Evolutionary conservation across 495 filamentous ascomycete genomes (phyloP), one percentile per base, ranked within the genome.

Genomic region (Hypoxylon rickii): DNA sequence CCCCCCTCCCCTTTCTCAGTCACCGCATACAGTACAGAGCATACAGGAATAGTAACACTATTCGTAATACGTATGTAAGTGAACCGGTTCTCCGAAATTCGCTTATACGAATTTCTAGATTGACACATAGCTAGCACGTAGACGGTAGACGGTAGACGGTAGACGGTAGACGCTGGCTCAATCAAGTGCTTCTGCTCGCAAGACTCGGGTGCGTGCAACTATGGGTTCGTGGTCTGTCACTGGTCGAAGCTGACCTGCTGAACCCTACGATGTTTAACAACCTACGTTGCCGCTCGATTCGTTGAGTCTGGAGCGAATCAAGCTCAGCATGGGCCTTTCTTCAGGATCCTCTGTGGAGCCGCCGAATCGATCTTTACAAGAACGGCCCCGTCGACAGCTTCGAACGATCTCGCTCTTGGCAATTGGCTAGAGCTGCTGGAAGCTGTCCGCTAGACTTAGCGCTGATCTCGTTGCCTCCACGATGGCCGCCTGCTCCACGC

Each of bases 351-450:
- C 16, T 48, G 48, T 63, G 52, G 59, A 63, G 53, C 44, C n/a
- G n/a, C 18, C 22, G 40, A 57, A 57, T 63, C 59, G 59, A 63
- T 63, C 59, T 63, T 57, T 44, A 38, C 29, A 52, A 44, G 51
- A 56, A 54, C 59, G 53, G 59, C 48, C 44, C 53, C 52, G 37
- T 56, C 47, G 6, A 55, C 36, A 51, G 46, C 43, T 53, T 53
- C 37, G 48, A 63, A 63, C 59, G 59, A 63, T 63, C 59, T 62
- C 47, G 47, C 49, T 54, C 59, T 63, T 63, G 59, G 59, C 59
- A 46, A 51, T 51, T 46, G 52, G 42, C 37, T 56, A 52, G 44
- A 56, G 44, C 21, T 49, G 8, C 34, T 22, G 20, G 18, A 47
- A 55, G 39, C 49, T 63, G 37, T 20, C 41, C 44, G 37, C 52